A percentile compares a stretch with the other conserved stretches of the same genome.
Conservation (phyloP, 2,329 filamentous ascomycete genomes). For the Aspergillus phoenicis region DNA sequence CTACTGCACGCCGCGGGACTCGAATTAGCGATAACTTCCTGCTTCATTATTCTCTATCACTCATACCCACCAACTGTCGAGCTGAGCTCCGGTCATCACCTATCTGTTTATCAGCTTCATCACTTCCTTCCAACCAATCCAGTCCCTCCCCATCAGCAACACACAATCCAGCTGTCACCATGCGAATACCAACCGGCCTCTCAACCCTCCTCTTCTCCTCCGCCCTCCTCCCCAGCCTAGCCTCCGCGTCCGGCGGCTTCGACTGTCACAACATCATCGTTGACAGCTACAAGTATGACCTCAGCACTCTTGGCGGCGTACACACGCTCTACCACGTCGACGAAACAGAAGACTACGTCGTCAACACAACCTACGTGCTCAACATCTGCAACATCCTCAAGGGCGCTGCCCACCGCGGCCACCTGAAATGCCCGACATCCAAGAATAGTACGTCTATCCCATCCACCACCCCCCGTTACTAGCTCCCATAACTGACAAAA, state of each 20-base stretch:
- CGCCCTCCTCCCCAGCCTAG: conserved; percentile 30
- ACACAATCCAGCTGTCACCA: conserved; percentile 21
- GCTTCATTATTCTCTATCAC: neutral
- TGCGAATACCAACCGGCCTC: conserved; percentile 37
- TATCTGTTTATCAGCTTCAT: conserved; percentile 3
- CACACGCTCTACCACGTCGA: conserved; percentile 39
- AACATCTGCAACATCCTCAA: conserved; percentile 39
- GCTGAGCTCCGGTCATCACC: conserved; percentile 16
- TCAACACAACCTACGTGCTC: conserved; percentile 42
- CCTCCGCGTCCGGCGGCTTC: conserved; percentile 35
- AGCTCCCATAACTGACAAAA: neutral
- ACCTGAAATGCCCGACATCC: conserved; percentile 35
- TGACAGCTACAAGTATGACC: conserved; percentile 43
- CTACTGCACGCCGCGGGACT: neutral
- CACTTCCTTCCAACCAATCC: conserved; percentile 3
- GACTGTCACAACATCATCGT: conserved; percentile 42
- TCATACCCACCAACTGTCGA: conserved; percentile 2
- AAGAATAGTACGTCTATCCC: conserved; percentile 37
- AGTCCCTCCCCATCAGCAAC: neutral
- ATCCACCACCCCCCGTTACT: neutral
- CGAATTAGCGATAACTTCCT: neutral
- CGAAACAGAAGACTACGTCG: conserved; percentile 27
- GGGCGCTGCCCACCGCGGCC: conserved; percentile 28
- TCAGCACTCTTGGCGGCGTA: conserved; percentile 41
- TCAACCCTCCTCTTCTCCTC: conserved; percentile 29